phyloP scores from a whole-genome alignment of 176 grass and related monocot species.

The Oryza officinalis region DNA sequence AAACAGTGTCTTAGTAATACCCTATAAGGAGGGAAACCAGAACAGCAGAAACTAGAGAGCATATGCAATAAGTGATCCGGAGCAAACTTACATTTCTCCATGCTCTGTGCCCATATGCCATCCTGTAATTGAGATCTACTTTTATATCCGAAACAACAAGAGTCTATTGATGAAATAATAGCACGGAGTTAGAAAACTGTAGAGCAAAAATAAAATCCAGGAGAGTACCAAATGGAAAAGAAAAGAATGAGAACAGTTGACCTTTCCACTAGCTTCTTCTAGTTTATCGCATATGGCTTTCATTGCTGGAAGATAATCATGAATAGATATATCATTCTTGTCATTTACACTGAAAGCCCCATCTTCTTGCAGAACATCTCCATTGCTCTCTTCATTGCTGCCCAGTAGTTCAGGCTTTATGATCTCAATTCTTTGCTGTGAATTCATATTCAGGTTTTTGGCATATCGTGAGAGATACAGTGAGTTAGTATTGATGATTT shows the following conservation, averaged over 20 bases:
- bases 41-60: conserved; percentile 20
- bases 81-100: conserved; percentile 84
- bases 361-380: conserved; percentile 48
- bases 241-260: conserved; percentile 14
- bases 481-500: conserved; percentile 79
- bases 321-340: conserved; percentile 69
- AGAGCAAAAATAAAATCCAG: conserved; percentile 24
- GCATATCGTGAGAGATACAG: conserved; percentile 81
- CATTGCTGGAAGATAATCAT: conserved; percentile 89
- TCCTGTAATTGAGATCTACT: conserved; percentile 75
- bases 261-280: conserved; percentile 85
- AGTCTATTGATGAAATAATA: conserved; percentile 57
- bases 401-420: conserved; percentile 61
- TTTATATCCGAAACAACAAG: conserved; percentile 92
- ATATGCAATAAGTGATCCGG: conserved; percentile 26
- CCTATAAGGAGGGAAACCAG: conserved; percentile 27
- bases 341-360: conserved; percentile 38
- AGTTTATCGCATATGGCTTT: conserved; percentile 96
- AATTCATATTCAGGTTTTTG: conserved; percentile 79
- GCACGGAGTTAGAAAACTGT: conserved; percentile 39
- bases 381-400: conserved; percentile 36
- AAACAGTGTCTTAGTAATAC: conserved; percentile 32
- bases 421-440: conserved; percentile 95
- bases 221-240: conserved; percentile 13
- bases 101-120: conserved; percentile 73